A percentile compares a stretch with the other conserved stretches of the same genome.
These are phyloP conservation scores for Heliocybe sulcata DNA, from an alignment of 1,284 basidiomycete genomes.

Conservation along the genomic window DNA sequence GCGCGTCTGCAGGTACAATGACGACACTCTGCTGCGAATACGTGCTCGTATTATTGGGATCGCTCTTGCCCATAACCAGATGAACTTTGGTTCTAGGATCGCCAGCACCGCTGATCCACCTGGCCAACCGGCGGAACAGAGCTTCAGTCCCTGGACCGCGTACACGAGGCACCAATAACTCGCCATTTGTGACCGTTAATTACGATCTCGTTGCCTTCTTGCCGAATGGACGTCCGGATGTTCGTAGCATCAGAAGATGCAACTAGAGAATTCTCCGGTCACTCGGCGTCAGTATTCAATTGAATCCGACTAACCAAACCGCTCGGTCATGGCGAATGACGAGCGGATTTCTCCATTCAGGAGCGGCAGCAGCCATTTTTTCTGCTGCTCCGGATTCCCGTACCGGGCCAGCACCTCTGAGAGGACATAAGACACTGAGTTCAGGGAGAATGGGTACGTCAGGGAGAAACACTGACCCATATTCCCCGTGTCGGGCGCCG, in stretches of 20 bases:
- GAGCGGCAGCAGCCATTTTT: conserved; percentile 85
- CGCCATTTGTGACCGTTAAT: conserved; percentile 97
- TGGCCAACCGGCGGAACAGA: conserved; percentile 17
- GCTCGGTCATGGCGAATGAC: conserved; percentile 93
- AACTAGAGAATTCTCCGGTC: conserved; percentile 38
- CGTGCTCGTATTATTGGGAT: conserved; percentile 61
- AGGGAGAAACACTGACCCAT: conserved; percentile 59
- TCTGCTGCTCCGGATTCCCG: conserved; percentile 84
- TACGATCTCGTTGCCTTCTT: conserved; percentile 85
- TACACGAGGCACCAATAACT: conserved; percentile 7
- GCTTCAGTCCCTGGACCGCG: neutral
- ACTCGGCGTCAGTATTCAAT: neutral
- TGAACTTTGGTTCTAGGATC: conserved; percentile 89
- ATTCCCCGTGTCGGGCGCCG: conserved; percentile 93
- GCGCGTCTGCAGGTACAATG: conserved; percentile 82
- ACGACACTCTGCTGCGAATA: conserved; percentile 92
- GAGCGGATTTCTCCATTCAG: conserved; percentile 92
- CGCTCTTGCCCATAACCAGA: conserved; percentile 91
- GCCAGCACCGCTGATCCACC: conserved; percentile 97
- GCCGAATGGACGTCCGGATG: conserved; percentile 83
- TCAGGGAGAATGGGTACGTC: conserved; percentile 1
- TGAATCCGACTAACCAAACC: conserved; percentile 52
- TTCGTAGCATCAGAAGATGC: conserved; percentile 96
- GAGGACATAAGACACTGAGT: conserved; percentile 1
- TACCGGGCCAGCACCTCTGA: conserved; percentile 94